Percentiles rank a stretch among this genome's conserved stretches.
These are phyloP conservation scores for Naegleria fowleri DNA, from an alignment of 208 protist genomes.

Conservation along the genomic window DNA sequence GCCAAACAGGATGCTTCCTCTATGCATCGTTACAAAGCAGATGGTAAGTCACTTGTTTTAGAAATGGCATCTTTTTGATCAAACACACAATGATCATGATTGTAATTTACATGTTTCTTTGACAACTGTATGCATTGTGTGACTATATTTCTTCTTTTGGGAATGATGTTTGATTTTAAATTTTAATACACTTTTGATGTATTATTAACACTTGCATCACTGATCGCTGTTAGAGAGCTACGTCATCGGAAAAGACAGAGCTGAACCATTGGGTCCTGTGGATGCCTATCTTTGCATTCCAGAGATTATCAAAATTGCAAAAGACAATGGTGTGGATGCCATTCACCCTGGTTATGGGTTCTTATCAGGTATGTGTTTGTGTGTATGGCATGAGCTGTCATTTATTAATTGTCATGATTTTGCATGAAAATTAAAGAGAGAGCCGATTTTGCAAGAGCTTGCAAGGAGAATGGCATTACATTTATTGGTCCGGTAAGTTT, in stretches of 20 bases:
- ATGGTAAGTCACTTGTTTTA: conserved; percentile 61
- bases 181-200: no score
- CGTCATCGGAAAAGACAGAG: neutral
- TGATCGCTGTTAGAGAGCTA: neutral
- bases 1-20: conserved; percentile 77
- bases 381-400: no score
- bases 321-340: conserved; percentile 69
- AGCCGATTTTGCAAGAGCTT: conserved; percentile 66
- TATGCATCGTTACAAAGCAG: conserved; percentile 77
- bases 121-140: no score
- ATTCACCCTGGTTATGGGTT: conserved; percentile 96
- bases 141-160: no score
- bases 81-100: no score
- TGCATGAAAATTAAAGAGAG: conserved; percentile 61
- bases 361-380: conserved; percentile 56
- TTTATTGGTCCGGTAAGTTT: conserved; percentile 81
- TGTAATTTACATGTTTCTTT: no score
- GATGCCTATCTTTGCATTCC: conserved; percentile 81
- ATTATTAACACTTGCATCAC: no score
- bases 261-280: conserved; percentile 50
- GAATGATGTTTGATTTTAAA: no score
- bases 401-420: no score
- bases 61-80: no score
- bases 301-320: conserved; percentile 80
- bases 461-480: conserved; percentile 62